Conservation (phyloP, 2,329 filamentous ascomycete species). For the Fusarium globosum region DNA sequence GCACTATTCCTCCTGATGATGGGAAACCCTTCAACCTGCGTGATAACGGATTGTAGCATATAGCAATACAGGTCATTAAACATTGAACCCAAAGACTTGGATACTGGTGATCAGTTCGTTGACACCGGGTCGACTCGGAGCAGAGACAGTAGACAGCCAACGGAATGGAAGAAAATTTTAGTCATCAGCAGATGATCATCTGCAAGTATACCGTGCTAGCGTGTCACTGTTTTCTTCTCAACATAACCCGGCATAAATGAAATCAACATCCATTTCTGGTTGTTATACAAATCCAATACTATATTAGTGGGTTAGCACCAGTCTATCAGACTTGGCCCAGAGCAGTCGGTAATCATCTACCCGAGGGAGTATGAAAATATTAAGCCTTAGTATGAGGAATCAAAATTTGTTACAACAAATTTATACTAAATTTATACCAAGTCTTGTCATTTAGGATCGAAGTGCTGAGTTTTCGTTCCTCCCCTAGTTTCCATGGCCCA, state of each 20-base stretch:
- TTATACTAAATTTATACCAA: too few species aligned
- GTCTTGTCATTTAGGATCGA: not conserved
- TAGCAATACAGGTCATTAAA: not conserved
- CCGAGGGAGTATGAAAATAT: too few species aligned
- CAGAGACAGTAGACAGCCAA: not conserved
- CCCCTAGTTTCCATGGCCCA: not conserved
- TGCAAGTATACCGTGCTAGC: not conserved
- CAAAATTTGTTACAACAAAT: too few species aligned
- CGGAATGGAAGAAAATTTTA: not conserved
- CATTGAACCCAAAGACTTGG: not conserved
- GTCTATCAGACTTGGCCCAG: not conserved
- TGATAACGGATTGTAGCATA: not conserved
- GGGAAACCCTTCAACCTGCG: not conserved
- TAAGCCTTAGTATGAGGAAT: too few species aligned
- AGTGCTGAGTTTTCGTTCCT: not conserved
- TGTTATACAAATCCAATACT: not conserved
- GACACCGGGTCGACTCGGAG: not conserved
- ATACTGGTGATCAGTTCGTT: not conserved
- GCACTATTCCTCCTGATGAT: not conserved
- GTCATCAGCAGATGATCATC: not conserved
- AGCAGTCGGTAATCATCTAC: not conserved
- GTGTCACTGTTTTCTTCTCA: not conserved
- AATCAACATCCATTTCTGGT: not conserved
- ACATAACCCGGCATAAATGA: not conserved
- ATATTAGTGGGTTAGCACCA: too few species aligned